Base-by-base conservation (phyloP, 768 basidiomycete species). In the Ramaria sp. region DNA sequence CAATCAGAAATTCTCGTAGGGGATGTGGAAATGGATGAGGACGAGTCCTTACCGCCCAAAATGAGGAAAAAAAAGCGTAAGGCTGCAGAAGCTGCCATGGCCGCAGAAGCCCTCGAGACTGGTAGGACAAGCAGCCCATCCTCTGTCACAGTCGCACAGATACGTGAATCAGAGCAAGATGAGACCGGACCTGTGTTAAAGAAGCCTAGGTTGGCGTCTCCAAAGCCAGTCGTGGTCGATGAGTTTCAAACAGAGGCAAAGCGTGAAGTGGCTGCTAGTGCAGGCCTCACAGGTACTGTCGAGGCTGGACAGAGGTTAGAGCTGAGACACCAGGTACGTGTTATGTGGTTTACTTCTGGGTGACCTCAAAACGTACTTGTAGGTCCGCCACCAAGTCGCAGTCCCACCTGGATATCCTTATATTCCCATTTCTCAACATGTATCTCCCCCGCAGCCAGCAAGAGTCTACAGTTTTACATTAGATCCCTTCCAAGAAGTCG, bases 311-410 rank as follows among this genome's bases (percentile, higher is more conserved):
- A 83, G 33, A 78, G 82, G 24, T 69, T 93, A 15, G 88, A 91
- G 67, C 76, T 93, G 43, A 78, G 78, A 66, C 87, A 93, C 73
- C 90, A 92, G 76, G 90, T 82, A 56, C 54, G 75, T 66, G 27
- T 48, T 61, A 31, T 34, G 24, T 57, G 3, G 12, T 34, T 30
- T 42, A 13, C 3, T 9, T 37, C 34, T 13, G 34, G 13, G 34
- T 19, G 20, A 33, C 42, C 19, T 39, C 48, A 58, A 22, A 30
- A 13, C 52, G 12, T 60, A 37, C 19, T 46, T 7, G 22, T 31
- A 92, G 90, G 91, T 95, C 58, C 82, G 93, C 41, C 93, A 96
- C 67, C 88, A 96, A 83, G 96, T 99, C 39, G 93, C 93, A 7
- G 84, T 98, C 15, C 96, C 96, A 7, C 85, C 90, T 20, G 85